Percentiles rank a stretch among this genome's conserved stretches.
Conservation (phyloP, 2,329 filamentous ascomycete species). For the Rutstroemia sp. region DNA sequence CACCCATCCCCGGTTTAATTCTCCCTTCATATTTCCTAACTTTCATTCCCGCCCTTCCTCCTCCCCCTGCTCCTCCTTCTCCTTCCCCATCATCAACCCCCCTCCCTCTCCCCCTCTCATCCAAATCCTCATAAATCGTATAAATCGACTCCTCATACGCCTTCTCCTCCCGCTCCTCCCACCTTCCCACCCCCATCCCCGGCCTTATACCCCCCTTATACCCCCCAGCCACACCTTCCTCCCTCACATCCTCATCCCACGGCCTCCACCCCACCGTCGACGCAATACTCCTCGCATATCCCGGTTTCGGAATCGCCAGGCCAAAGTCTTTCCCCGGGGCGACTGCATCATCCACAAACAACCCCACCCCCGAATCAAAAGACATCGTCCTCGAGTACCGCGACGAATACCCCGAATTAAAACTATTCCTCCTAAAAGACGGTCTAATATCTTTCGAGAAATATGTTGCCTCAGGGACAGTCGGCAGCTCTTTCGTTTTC, state of each 20-base stretch:
- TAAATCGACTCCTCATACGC: background rate
- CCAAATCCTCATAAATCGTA: background rate
- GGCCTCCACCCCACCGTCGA: background rate
- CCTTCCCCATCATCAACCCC: background rate
- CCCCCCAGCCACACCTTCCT: background rate
- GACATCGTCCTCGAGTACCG: background rate
- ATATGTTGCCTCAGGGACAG: background rate
- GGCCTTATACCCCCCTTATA: background rate
- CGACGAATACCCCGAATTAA: background rate
- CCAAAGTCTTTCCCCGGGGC: too few relatives aligned
- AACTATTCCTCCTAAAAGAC: background rate
- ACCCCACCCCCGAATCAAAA: background rate
- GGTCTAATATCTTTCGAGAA: background rate
- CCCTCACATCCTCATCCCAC: background rate
- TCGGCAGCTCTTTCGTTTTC: background rate
- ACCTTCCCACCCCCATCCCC: background rate
- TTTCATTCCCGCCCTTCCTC: background rate
- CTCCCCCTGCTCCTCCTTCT: background rate
- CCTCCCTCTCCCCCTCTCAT: background rate
- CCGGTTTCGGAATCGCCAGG: background rate
- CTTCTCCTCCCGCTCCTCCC: background rate
- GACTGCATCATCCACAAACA: background rate
- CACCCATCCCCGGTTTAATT: background rate
- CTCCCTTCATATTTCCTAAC: too few relatives aligned
- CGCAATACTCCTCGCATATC: background rate